These are phyloP conservation scores for Phaeosphaeria sp. DNA, from an alignment of 2,329 filamentous ascomycete species.

Conservation along the genomic window DNA sequence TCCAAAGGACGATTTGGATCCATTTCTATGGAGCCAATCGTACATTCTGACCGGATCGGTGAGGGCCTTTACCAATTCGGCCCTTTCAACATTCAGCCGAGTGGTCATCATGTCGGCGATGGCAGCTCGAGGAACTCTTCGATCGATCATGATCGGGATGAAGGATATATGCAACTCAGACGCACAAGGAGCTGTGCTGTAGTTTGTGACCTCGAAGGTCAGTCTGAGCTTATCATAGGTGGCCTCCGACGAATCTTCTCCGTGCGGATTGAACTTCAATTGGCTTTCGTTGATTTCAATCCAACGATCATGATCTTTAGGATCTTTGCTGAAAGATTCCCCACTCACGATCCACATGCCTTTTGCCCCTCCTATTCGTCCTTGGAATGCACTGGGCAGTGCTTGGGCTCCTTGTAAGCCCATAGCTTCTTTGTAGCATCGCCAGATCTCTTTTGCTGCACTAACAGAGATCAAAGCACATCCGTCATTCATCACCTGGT, in stretches of 20 bases:
- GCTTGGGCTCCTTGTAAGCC: conserved; percentile 49
- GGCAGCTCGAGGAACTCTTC: conserved; percentile 55
- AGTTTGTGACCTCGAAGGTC: conserved; percentile 69
- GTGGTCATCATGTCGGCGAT: conserved; percentile 60
- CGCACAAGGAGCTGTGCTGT: conserved; percentile 55
- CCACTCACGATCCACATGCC: conserved; percentile 74
- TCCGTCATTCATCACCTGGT: conserved; percentile 58
- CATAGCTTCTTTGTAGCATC: conserved; percentile 62
- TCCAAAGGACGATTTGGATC: conserved; percentile 18
- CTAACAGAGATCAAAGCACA: conserved; percentile 69
- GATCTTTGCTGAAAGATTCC: conserved; percentile 50
- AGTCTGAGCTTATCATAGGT: conserved; percentile 58
- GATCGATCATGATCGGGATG: conserved; percentile 70
- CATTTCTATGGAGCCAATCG: conserved; percentile 48
- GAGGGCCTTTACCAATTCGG: conserved; percentile 60
- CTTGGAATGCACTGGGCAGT: conserved; percentile 73
- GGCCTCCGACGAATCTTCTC: conserved; percentile 54
- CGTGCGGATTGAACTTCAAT: conserved; percentile 65
- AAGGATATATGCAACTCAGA: conserved; percentile 71
- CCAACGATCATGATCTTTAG: conserved; percentile 59
- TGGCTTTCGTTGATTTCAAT: conserved; percentile 72
- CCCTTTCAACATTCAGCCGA: conserved; percentile 61
- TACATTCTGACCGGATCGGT: conserved; percentile 62
- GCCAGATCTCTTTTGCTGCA: conserved; percentile 62
- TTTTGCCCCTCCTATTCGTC: conserved; percentile 74